Evolutionary conservation across 305 asterid genomes (phyloP).

Genomic region (Euphrasia arctica): DNA sequence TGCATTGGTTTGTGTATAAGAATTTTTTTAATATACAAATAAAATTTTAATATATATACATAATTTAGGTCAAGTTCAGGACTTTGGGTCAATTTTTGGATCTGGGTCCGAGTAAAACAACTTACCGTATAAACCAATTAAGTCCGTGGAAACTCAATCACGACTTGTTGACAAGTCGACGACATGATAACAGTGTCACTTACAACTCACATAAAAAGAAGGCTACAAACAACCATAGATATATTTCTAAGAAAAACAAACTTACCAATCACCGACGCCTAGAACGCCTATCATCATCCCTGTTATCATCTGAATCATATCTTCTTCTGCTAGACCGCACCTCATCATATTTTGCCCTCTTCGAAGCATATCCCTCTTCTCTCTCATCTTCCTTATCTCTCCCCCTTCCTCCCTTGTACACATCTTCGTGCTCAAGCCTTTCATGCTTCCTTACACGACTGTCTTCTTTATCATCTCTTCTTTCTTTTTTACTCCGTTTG

Average conservation of each 20-base stretch:
- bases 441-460: slow-evolving; percentile 45
- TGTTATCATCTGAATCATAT: slow-evolving; percentile 39
- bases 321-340: slow-evolving; percentile 48
- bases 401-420: neutral
- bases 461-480: slow-evolving; percentile 38
- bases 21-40: no score
- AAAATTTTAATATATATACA: no score
- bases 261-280: slow-evolving; percentile 37
- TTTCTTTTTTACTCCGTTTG: slow-evolving; percentile 44
- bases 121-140: no score
- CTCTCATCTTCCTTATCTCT: neutral
- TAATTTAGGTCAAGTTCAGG: no score
- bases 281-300: slow-evolving; percentile 45
- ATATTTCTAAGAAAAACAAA: neutral
- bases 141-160: no score
- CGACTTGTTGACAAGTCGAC: no score
- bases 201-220: neutral
- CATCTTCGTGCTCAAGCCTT: slow-evolving; percentile 28
- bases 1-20: no score
- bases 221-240: neutral
- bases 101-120: no score
- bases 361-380: slow-evolving; percentile 36
- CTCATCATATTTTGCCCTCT: slow-evolving; percentile 64
- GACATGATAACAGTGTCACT: neutral
- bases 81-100: no score